Conservation (phyloP, 2,329 filamentous ascomycete genomes). For the Pseudopithomyces maydicus region DNA sequence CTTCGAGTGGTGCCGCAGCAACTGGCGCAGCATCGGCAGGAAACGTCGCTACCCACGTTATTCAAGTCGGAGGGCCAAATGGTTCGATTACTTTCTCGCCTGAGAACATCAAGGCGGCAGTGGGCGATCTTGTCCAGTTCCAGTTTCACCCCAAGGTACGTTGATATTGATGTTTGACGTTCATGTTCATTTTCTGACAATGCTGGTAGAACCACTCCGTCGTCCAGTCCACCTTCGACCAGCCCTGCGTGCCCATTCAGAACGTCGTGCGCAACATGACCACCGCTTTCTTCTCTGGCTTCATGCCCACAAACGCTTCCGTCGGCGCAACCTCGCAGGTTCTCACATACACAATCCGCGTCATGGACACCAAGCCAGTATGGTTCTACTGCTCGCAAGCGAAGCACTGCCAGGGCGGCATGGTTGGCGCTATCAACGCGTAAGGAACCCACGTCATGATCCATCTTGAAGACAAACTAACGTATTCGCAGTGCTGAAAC, state of each 20-base stretch:
- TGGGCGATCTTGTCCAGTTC: slow-evolving; percentile 62
- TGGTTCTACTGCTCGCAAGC: slow-evolving; percentile 81
- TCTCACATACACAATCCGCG: slow-evolving; percentile 72
- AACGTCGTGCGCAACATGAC: slow-evolving; percentile 51
- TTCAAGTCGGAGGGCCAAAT: slow-evolving; percentile 65
- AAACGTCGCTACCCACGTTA: slow-evolving; percentile 57
- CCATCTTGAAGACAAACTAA: slow-evolving; percentile 19
- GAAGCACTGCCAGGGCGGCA: slow-evolving; percentile 75
- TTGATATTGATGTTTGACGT: neutral
- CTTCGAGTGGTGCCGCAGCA: slow-evolving; percentile 1
- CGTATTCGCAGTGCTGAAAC: slow-evolving; percentile 26
- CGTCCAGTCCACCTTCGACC: slow-evolving; percentile 75
- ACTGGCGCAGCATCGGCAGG: slow-evolving; percentile 16
- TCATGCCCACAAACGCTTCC: slow-evolving; percentile 60
- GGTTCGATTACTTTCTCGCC: slow-evolving; percentile 66
- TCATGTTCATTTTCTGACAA: slow-evolving; percentile 12
- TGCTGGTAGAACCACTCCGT: slow-evolving; percentile 71
- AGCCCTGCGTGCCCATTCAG: slow-evolving; percentile 68
- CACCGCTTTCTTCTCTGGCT: slow-evolving; percentile 67
- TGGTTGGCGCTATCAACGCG: slow-evolving; percentile 80
- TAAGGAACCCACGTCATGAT: slow-evolving; percentile 48
- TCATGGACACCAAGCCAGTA: slow-evolving; percentile 72
- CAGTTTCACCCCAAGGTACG: slow-evolving; percentile 56
- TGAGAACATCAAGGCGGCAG: slow-evolving; percentile 65
- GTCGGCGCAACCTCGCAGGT: slow-evolving; percentile 44